Evolutionary conservation across 202 grass and related monocot species (phyloP).

Genomic region (Panicum hallii): DNA sequence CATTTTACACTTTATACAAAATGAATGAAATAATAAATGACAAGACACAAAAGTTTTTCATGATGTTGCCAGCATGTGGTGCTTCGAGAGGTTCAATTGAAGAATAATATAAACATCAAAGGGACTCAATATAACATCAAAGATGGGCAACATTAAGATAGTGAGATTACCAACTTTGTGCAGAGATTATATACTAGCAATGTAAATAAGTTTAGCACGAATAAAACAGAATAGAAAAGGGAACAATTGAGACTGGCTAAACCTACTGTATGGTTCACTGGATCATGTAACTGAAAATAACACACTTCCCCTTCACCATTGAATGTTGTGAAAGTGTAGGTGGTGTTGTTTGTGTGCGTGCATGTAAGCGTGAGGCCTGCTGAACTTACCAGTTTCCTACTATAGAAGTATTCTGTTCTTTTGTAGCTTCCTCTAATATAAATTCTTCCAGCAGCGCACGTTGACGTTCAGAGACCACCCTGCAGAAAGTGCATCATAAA

Average conservation of each 20-base stretch:
- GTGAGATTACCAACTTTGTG: not conserved
- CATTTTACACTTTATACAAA: slow-evolving; percentile 4
- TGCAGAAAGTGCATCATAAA: slow-evolving; percentile 43
- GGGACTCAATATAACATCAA: not conserved
- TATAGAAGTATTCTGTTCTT: slow-evolving; percentile 64
- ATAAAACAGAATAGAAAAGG: not conserved
- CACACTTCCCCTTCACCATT: not conserved
- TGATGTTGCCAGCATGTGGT: not conserved
- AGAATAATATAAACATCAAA: not conserved
- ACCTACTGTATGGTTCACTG: not conserved
- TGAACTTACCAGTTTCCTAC: slow-evolving; percentile 74
- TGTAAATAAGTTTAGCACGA: not conserved
- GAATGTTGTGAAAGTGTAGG: not conserved
- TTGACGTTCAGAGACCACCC: slow-evolving; percentile 81
- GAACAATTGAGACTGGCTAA: not conserved
- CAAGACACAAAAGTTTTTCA: not conserved
- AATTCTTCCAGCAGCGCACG: slow-evolving; percentile 89
- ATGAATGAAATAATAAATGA: not conserved
- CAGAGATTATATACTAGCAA: not conserved
- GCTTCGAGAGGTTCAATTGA: not conserved
- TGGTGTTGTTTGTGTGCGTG: not conserved
- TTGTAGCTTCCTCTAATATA: slow-evolving; percentile 73
- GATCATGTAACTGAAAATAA: not conserved
- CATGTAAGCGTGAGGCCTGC: not conserved
- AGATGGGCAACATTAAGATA: not conserved